phyloP scores from a whole-genome alignment of 768 basidiomycete species.

The Suillus lakei region DNA sequence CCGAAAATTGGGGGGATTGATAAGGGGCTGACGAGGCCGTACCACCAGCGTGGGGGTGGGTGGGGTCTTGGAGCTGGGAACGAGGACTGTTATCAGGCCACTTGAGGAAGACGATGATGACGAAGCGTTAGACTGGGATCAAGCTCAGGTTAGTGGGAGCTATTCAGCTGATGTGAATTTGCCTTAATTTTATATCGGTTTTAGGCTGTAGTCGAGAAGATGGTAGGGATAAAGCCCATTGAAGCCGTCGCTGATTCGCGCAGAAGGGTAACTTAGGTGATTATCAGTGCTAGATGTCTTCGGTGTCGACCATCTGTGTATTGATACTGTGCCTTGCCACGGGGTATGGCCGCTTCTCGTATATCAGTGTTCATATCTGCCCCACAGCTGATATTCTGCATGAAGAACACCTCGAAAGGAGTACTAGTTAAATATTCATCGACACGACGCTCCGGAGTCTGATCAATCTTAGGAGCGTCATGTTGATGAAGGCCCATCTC shows the following conservation, averaged over 20 bases:
- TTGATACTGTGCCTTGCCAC: not conserved
- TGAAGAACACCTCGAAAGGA: not conserved
- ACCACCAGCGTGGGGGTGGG: constrained; percentile 55
- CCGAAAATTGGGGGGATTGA: constrained; percentile 56
- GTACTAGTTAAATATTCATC: not conserved
- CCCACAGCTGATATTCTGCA: not conserved
- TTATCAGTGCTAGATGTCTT: not conserved
- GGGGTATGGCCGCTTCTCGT: not conserved
- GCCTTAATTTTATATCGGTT: not conserved
- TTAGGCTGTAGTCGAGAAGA: constrained; percentile 59
- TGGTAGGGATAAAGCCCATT: constrained; percentile 54
- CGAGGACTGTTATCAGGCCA: constrained; percentile 49
- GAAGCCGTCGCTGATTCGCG: constrained; percentile 32
- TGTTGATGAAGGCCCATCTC: not conserved
- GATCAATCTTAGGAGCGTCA: not conserved
- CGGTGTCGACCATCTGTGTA: not conserved
- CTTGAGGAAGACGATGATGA: constrained; percentile 69
- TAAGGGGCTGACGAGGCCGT: constrained; percentile 9
- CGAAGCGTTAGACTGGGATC: constrained; percentile 68
- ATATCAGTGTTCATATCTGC: not conserved
- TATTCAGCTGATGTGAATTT: not conserved
- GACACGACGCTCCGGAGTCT: not conserved
- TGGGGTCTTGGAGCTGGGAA: constrained; percentile 75
- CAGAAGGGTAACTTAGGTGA: constrained; percentile 26
- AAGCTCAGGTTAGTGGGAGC: constrained; percentile 56